These are phyloP conservation scores for Grigorovia transvaalensis DNA, from an alignment of 805 yeast species.

Conservation along the genomic window DNA sequence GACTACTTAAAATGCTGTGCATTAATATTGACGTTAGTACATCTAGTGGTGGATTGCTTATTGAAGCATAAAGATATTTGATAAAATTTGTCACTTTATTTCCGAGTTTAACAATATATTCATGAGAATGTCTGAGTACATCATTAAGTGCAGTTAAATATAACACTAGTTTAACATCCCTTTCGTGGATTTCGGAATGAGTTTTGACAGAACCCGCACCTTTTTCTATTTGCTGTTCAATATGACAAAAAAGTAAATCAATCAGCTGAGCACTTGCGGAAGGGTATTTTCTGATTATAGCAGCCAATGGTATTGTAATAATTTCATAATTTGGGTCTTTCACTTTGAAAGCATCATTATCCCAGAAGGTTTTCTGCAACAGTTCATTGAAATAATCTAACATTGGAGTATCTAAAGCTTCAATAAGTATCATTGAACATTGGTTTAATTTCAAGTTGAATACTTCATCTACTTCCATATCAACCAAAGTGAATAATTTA, in stretches of 20 bases:
- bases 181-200: conserved; percentile 55
- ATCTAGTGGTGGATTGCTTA: conserved; percentile 45
- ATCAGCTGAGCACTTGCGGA: conserved; percentile 19
- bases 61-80: conserved; percentile 18
- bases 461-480: conserved; percentile 34
- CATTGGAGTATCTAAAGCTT: conserved; percentile 50
- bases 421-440: conserved; percentile 40
- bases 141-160: conserved; percentile 61
- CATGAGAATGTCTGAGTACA: conserved; percentile 58
- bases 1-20: conserved; percentile 54
- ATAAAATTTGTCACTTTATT: conserved; percentile 36
- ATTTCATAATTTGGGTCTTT: conserved; percentile 54
- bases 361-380: conserved; percentile 33
- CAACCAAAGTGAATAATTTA: conserved; percentile 53
- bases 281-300: conserved; percentile 51
- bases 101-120: conserved; percentile 33
- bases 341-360: conserved; percentile 43
- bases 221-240: conserved; percentile 56
- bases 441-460: conserved; percentile 32
- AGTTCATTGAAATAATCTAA: conserved; percentile 36
- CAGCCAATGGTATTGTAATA: conserved; percentile 62
- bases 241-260: conserved; percentile 29
- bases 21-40: conserved; percentile 51
- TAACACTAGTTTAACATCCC: conserved; percentile 71
- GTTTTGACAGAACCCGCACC: conserved; percentile 74